Base-by-base conservation (phyloP, 345 rosid genomes). In the Stellera chamaejasme region DNA sequence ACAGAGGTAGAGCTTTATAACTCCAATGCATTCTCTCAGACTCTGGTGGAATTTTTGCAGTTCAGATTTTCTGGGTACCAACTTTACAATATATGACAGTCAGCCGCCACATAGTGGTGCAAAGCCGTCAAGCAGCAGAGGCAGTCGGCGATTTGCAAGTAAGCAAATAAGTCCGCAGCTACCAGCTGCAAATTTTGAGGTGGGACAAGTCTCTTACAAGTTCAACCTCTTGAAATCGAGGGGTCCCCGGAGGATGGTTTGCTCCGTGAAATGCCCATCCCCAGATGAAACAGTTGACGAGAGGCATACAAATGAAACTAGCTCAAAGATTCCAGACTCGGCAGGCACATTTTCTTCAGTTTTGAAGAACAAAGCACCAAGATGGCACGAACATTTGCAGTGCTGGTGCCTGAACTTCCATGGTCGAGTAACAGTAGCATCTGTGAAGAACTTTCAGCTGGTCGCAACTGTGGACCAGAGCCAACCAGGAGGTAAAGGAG, bases 321-420 rank as follows among this genome's bases (percentile, higher is more conserved):
- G 76, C 69, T 69, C 50, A 69, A 78, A 71, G 65, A 78, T 60
- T 54, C 41, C 61, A 1, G 80, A 77, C 50, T 62, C 72, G 41
- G 72, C 66, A 2, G 55, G 32, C 56, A 50, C 82, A 3, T 69
- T 74, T 3, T 60, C 32, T 15, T 73, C 92, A 36, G 58, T 84
- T 60, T 75, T 92, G 62, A 79, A 69, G 58, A 92, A 88, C 71
- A 92, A 92, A 70, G 91, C 95, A 13, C 96, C 96, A 1, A 84
- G 96, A 72, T 92, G 98, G 98, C 95, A 88, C 26, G 96, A 88
- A 28, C 93, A 88, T 70, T 66, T 92, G 55, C 98, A 92, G 64
- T 92, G 98, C 77, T 92, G 95, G 95, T 88, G 96, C 75, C 71
- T 92, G 64, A 92, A 92, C 71, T 88, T 92, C 74, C 96, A 91